Percentiles rank a stretch among this genome's conserved stretches.
phyloP scores from a whole-genome alignment of 2,329 filamentous ascomycete species.

The Fonsecaea nubica region DNA sequence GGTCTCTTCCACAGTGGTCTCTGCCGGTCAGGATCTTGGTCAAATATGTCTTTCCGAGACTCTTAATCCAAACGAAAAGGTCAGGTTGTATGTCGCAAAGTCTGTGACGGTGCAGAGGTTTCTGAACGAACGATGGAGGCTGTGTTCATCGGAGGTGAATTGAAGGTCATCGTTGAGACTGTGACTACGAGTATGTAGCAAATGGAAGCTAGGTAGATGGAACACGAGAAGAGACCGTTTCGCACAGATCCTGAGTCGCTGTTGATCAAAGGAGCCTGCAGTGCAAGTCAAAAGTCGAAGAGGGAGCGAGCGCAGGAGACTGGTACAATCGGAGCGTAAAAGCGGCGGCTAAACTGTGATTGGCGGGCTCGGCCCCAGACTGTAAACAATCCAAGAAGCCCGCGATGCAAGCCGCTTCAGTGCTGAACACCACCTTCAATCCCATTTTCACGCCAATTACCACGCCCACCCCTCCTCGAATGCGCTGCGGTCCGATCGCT shows the following conservation, averaged over 20 bases:
- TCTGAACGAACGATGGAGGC: background rate
- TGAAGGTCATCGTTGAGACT: background rate
- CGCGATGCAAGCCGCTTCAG: slow-evolving; percentile 16
- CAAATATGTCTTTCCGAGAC: slow-evolving; percentile 2
- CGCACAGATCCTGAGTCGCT: background rate
- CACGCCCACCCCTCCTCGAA: background rate
- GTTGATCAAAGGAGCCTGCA: background rate
- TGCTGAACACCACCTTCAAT: slow-evolving; percentile 9
- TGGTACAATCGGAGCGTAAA: background rate
- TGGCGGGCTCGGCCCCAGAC: slow-evolving; percentile 11
- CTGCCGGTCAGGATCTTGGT: slow-evolving; percentile 8
- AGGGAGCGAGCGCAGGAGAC: background rate
- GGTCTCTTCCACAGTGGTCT: slow-evolving; percentile 7
- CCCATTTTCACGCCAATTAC: background rate
- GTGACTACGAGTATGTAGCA: background rate
- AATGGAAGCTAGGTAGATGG: background rate
- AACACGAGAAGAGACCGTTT: background rate
- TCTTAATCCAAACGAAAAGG: background rate
- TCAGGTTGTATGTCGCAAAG: background rate
- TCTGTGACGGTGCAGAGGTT: background rate
- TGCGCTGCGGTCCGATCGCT: slow-evolving; percentile 19
- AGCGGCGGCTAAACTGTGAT: slow-evolving; percentile 1
- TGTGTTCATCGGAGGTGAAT: background rate
- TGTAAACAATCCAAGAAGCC: slow-evolving; percentile 19
- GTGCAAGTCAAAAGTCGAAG: background rate